These are phyloP conservation scores for Flaveria floridana DNA, from an alignment of 140 eudicot genomes.

Conservation along the genomic window DNA sequence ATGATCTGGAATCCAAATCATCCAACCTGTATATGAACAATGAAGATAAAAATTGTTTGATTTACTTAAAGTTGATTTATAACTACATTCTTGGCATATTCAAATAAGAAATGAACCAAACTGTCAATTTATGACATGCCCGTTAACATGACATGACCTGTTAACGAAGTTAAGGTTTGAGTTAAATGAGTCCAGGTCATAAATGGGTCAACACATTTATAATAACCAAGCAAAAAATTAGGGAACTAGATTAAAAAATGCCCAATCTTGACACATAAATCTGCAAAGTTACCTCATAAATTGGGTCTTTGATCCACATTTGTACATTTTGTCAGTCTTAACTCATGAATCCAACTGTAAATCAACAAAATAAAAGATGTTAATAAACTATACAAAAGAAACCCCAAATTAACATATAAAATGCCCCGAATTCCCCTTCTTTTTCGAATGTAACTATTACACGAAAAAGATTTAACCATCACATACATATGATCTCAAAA, in stretches of 20 bases:
- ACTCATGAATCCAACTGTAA: constrained; percentile 28
- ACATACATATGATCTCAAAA: background rate
- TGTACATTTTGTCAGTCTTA: constrained; percentile 23
- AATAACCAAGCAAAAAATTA: background rate
- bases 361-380: constrained; percentile 3
- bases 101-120: background rate
- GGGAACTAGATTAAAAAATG: background rate
- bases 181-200: background rate
- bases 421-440: background rate
- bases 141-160: background rate
- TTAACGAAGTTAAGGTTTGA: background rate
- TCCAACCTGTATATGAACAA: constrained; percentile 51
- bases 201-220: background rate
- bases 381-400: background rate
- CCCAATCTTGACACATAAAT: constrained; percentile 6
- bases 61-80: background rate
- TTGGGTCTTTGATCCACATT: constrained; percentile 26
- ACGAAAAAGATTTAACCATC: background rate
- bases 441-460: background rate
- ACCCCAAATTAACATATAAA: background rate
- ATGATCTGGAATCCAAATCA: constrained; percentile 57
- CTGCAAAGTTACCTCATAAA: constrained; percentile 30
- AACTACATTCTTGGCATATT: background rate
- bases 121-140: too few relatives aligned
- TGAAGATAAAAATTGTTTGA: background rate